phyloP scores from a whole-genome alignment of 805 yeast genomes.

The Barnettozyma pratensis region DNA sequence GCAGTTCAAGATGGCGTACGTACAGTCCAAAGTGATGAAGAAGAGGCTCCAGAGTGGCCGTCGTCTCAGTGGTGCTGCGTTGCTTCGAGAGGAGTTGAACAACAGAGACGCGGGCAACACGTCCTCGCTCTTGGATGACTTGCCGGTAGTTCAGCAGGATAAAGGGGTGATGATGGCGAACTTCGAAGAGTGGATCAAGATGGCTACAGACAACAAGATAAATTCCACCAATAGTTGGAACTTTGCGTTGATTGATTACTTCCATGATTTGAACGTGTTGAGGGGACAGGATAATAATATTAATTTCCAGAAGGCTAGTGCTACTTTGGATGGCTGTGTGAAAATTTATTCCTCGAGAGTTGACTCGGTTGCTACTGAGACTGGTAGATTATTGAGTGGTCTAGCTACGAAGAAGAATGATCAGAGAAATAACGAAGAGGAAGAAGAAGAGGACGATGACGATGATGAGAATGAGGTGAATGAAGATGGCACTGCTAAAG shows the following conservation, averaged over 20 bases:
- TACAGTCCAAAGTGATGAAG: slow-evolving; percentile 24
- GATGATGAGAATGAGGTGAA: slow-evolving; percentile 3
- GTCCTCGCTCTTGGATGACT: slow-evolving; percentile 18
- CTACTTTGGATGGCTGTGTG: slow-evolving; percentile 91
- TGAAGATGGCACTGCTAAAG: slow-evolving; percentile 1
- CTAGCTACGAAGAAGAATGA: slow-evolving; percentile 42
- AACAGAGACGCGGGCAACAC: slow-evolving; percentile 9
- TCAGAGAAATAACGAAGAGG: slow-evolving; percentile 21
- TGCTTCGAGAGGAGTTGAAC: slow-evolving; percentile 26
- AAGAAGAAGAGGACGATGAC: slow-evolving; percentile 17
- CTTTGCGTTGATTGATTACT: slow-evolving; percentile 85
- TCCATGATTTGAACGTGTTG: slow-evolving; percentile 72
- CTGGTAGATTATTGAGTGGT: slow-evolving; percentile 78
- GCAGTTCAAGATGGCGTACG: slow-evolving; percentile 21
- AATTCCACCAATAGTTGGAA: slow-evolving; percentile 86
- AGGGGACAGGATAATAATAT: slow-evolving; percentile 71
- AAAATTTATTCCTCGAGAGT: slow-evolving; percentile 87
- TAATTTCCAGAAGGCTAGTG: slow-evolving; percentile 86
- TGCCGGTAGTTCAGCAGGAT: slow-evolving; percentile 24
- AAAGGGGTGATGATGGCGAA: slow-evolving; percentile 39
- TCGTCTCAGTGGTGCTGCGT: slow-evolving; percentile 29
- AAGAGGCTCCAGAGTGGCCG: slow-evolving; percentile 26
- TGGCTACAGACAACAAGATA: slow-evolving; percentile 46
- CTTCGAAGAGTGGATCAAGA: slow-evolving; percentile 26
- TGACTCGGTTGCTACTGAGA: slow-evolving; percentile 90